A percentile compares a stretch with the other conserved stretches of the same genome.
phyloP scores from a whole-genome alignment of 1,284 basidiomycete genomes.

The Marasmius oreades region DNA sequence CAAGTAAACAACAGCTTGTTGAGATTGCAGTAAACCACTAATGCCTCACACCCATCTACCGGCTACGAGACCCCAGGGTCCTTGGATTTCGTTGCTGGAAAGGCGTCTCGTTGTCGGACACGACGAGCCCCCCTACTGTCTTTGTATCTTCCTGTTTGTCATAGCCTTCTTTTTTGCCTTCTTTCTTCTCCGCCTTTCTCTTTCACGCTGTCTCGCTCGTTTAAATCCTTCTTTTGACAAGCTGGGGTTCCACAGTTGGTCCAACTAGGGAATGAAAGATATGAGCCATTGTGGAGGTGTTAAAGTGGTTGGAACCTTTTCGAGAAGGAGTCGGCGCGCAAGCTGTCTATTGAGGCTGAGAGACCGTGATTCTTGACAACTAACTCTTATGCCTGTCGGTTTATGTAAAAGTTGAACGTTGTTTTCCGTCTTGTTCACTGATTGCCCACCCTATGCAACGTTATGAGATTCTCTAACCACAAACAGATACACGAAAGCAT shows the following conservation, averaged over 20 bases:
- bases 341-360: slow-evolving; percentile 64
- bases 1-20: too few relatives aligned
- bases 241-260: slow-evolving; percentile 68
- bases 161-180: slow-evolving; percentile 64
- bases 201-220: slow-evolving; percentile 66
- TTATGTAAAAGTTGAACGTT: slow-evolving; percentile 79
- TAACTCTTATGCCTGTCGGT: slow-evolving; percentile 72
- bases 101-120: too few relatives aligned
- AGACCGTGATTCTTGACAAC: slow-evolving; percentile 78
- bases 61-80: too few relatives aligned
- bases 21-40: too few relatives aligned
- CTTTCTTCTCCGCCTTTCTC: slow-evolving; percentile 64
- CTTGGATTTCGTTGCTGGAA: too few relatives aligned
- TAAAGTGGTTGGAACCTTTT: slow-evolving; percentile 56
- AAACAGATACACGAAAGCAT: slow-evolving; percentile 21
- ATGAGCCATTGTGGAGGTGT: not conserved
- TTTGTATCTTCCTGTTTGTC: slow-evolving; percentile 25
- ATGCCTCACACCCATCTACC: too few relatives aligned
- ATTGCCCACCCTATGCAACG: slow-evolving; percentile 62
- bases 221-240: slow-evolving; percentile 66
- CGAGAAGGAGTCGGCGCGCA: slow-evolving; percentile 61
- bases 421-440: slow-evolving; percentile 83
- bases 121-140: too few relatives aligned
- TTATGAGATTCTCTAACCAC: slow-evolving; percentile 20
- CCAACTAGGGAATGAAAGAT: slow-evolving; percentile 44